These are phyloP conservation scores for Stereocaulon alpinum DNA, from an alignment of 495 filamentous ascomycete species.

Conservation along the genomic window DNA sequence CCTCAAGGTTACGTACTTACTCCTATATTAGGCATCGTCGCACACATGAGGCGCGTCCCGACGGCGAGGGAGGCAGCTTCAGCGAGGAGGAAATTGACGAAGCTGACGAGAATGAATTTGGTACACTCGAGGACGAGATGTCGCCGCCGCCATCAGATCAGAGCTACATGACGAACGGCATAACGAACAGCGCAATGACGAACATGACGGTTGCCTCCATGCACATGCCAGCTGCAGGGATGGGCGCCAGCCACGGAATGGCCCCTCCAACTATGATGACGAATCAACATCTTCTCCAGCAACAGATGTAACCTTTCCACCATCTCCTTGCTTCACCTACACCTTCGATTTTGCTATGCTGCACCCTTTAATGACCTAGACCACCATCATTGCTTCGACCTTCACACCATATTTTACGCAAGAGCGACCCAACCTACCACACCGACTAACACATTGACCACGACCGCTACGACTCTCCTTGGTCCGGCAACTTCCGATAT, in stretches of 20 bases:
- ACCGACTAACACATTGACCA: neutral
- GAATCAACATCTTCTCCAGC: slow-evolving; percentile 23
- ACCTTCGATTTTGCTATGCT: neutral
- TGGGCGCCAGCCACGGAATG: slow-evolving; percentile 34
- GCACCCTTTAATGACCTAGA: slow-evolving; percentile 2
- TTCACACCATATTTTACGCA: neutral
- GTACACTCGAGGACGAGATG: slow-evolving; percentile 58
- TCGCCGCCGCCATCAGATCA: slow-evolving; percentile 42
- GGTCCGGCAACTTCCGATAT: neutral
- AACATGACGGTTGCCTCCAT: slow-evolving; percentile 36
- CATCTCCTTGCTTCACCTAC: neutral
- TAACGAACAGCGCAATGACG: slow-evolving; percentile 36
- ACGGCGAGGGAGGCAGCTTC: slow-evolving; percentile 50
- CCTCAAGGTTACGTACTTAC: slow-evolving; percentile 25
- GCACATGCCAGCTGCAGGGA: slow-evolving; percentile 32
- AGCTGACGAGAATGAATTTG: slow-evolving; percentile 60
- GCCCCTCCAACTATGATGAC: slow-evolving; percentile 37
- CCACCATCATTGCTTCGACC: neutral
- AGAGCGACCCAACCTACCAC: neutral
- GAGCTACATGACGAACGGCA: slow-evolving; percentile 24
- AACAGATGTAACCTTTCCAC: slow-evolving; percentile 25
- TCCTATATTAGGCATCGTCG: slow-evolving; percentile 67
- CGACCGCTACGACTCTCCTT: slow-evolving; percentile 3
- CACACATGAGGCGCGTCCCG: slow-evolving; percentile 75
- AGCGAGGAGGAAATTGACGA: slow-evolving; percentile 74